Evolutionary conservation across 345 rosid species (phyloP), one percentile per base, ranked within the genome.

Genomic region (Rhodamnia argentea): DNA sequence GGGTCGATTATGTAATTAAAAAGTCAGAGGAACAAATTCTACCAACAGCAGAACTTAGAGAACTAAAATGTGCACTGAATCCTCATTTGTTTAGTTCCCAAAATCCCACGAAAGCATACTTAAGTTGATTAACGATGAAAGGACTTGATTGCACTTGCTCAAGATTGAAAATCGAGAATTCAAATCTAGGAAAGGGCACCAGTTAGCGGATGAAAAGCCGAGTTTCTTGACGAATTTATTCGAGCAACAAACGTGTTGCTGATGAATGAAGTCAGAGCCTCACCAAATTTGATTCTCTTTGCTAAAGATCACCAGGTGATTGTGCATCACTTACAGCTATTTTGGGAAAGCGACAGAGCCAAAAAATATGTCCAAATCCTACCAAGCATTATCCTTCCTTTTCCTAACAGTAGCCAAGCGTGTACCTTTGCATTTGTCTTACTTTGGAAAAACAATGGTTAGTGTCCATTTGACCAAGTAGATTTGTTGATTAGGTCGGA

Each of bases 161-260:
- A 42, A 0, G 29, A 15, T 29, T 62, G 75, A 62, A 62, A 62
- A 27, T 62, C 22, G 1, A 15, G 75, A 2, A 62, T 62, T 27
- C 42, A 15, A 62, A 62, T 62, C 37, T 62, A 29, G 42, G 22
- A 62, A 2, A 29, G 42, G 40, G 23, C 40, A 62, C 29, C 40
- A 0, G 22, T 15, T 10, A 27, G 15, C 1, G 23, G 3, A 62
- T 29, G 14, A 62, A 60, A 60, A 60, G 20, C 37, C 0, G 0
- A 27, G 40, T 60, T 60, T 27, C 20, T 27, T 14, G 27, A 60
- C 27, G 74, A 60, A 14, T 27, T 60, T 60, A 27, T 60, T 27
- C 20, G 7, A 29, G 12, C 18, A 62, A 27, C 7, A 29, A 29
- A 62, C 7, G 0, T 27, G 16, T 7, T 62, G 22, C 1, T 29